A percentile compares a stretch with the other conserved stretches of the same genome.
phyloP scores from a whole-genome alignment of 2,329 filamentous ascomycete genomes.

The Ampelomyces quisqualis region DNA sequence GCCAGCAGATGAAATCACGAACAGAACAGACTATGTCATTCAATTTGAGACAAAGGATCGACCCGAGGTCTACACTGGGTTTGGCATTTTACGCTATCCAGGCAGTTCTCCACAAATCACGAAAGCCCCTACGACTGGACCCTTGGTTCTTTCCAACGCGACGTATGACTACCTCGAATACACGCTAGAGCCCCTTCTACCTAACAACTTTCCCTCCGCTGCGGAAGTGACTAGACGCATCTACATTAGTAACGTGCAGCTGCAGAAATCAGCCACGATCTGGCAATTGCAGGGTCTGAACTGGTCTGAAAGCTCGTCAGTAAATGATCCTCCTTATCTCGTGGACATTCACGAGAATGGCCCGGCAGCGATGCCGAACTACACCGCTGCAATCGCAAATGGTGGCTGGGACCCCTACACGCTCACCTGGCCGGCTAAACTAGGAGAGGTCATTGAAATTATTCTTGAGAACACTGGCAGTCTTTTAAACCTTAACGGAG shows the following conservation, averaged over 20 bases:
- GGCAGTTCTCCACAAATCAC: conserved; percentile 5
- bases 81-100: conserved; percentile 50
- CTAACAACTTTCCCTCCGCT: conserved; percentile 37
- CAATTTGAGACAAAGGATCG: conserved; percentile 56
- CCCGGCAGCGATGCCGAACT: conserved; percentile 52
- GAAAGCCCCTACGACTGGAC: conserved; percentile 18
- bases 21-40: conserved; percentile 47
- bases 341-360: conserved; percentile 56
- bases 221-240: conserved; percentile 40
- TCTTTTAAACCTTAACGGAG: conserved; percentile 19
- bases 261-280: conserved; percentile 17
- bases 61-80: conserved; percentile 49
- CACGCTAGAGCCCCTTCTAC: conserved; percentile 36
- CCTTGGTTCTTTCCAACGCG: conserved; percentile 34
- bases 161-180: conserved; percentile 45
- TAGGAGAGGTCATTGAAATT: conserved; percentile 60
- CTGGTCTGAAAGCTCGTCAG: conserved; percentile 17
- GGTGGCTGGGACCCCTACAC: conserved; percentile 57
- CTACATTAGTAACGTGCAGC: conserved; percentile 30
- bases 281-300: conserved; percentile 29
- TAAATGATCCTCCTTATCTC: conserved; percentile 49
- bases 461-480: conserved; percentile 48
- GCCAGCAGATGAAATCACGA: conserved; percentile 47
- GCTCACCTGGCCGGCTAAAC: conserved; percentile 53
- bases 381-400: conserved; percentile 53